Base-by-base conservation (phyloP, 306 rosid genomes). In the Quercus bicolor region DNA sequence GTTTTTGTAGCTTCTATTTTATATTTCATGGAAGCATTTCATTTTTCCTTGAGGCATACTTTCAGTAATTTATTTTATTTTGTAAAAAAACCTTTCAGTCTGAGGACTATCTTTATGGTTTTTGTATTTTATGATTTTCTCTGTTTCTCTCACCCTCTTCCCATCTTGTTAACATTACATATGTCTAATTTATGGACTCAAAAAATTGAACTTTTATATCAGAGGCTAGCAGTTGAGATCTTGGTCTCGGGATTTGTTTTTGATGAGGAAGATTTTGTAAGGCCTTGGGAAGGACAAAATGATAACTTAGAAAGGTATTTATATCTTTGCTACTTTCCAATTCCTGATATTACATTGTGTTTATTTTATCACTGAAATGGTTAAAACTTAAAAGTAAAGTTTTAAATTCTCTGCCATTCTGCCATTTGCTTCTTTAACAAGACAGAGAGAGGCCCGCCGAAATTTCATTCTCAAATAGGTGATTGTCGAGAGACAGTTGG, bases 151-250 rank as follows among this genome's bases (percentile, higher is more conserved):
- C 20, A 24, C 51, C 48, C 53, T 31, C 77, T 76, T 78, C 75
- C 60, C 76, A 56, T 80, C 64, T 53, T 61, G 34, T 76, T 14
- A 69, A 31, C 6, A 5, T 56, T 56, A 65, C 48, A 59, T 73
- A 3, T 62, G 52, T 48, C 23, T 61, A 48, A 69, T 60, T 48
- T 77, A 19, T 56, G 68, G 68, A 79, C 75, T 82, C 14, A 56
- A 59, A 82, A 71, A 21, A 7, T 62, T 65, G 26, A 68, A 48
- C 18, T 15, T 64, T 29, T 16, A 8, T 14, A 14, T 80, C 97
- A 94, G 97, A 87, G 85, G 81, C 90, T 94, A 56, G 92, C 95
- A 33, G 97, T 94, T 71, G 96, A 84, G 83, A 92, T 94, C 82
- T 81, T 85, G 79, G 81, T 94, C 82, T 91, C 98, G 4, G 98